Percentiles rank a stretch among this genome's conserved stretches.
Conservation (phyloP, 1,284 basidiomycete genomes). For the Xerocomus nothofagi region DNA sequence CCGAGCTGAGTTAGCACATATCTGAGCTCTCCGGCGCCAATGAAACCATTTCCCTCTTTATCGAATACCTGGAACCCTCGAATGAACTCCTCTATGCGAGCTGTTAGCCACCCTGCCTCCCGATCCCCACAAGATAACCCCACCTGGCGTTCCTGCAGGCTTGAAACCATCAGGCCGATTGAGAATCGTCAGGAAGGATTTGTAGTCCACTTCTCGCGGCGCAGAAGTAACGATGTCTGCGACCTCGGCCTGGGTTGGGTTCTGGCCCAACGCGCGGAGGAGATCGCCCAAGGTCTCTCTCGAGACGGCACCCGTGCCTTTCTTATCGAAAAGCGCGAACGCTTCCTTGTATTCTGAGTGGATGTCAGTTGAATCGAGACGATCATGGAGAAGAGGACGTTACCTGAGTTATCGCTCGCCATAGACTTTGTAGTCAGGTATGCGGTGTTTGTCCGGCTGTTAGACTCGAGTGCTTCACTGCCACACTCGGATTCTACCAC, state of each 20-base stretch:
- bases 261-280: slow-evolving; percentile 92
- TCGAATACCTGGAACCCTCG: slow-evolving; percentile 99
- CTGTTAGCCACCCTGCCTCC: not conserved
- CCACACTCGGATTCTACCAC: no score
- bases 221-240: slow-evolving; percentile 73
- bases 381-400: not conserved
- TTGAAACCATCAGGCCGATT: slow-evolving; percentile 66
- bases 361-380: slow-evolving; percentile 5
- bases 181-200: slow-evolving; percentile 88
- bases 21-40: slow-evolving; percentile 40
- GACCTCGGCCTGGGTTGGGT: slow-evolving; percentile 97
- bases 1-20: slow-evolving; percentile 28
- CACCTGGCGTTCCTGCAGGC: slow-evolving; percentile 29
- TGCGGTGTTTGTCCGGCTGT: not conserved
- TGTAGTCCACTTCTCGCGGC: slow-evolving; percentile 62
- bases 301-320: slow-evolving; percentile 83
- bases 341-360: slow-evolving; percentile 89
- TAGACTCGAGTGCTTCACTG: no score
- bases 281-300: slow-evolving; percentile 93
- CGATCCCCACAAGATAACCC: not conserved
- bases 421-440: slow-evolving; percentile 6
- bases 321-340: slow-evolving; percentile 97
- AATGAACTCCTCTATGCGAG: slow-evolving; percentile 87
- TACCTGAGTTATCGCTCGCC: slow-evolving; percentile 25
- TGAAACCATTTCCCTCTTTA: slow-evolving; percentile 96